phyloP scores from a whole-genome alignment of 2,329 filamentous ascomycete species.

The Blastomyces emzantsi region DNA sequence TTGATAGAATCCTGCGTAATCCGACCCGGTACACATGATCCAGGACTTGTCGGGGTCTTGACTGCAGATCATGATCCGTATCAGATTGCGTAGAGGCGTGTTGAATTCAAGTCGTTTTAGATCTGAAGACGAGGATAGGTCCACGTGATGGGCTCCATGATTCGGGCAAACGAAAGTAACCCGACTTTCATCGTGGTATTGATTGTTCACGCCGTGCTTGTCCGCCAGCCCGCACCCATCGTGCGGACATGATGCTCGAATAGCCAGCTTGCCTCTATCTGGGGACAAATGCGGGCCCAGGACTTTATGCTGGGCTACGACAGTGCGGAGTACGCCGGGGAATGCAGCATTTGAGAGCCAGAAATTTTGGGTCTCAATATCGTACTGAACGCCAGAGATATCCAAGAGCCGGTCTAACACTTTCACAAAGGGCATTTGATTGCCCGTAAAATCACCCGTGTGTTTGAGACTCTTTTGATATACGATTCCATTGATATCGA shows the following conservation, averaged over 20 bases:
- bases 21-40: conserved; percentile 14
- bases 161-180: background rate
- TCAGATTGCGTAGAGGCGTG: background rate
- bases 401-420: background rate
- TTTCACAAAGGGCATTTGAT: background rate
- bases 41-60: conserved; percentile 6
- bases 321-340: background rate
- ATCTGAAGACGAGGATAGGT: background rate
- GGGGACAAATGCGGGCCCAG: background rate
- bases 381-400: background rate
- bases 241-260: conserved; percentile 14
- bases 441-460: background rate
- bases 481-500: background rate
- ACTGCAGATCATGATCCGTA: background rate
- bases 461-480: background rate
- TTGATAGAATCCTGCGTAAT: conserved; percentile 17
- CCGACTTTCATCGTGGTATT: conserved; percentile 7
- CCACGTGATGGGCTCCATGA: background rate
- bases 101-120: background rate
- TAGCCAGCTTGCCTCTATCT: conserved; percentile 13
- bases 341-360: background rate
- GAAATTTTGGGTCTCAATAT: background rate
- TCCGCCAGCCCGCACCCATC: conserved; percentile 17
- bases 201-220: conserved; percentile 17
- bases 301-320: background rate